Base-by-base conservation (phyloP, 108 stramenopile species). In the Skeletonema costatum region DNA sequence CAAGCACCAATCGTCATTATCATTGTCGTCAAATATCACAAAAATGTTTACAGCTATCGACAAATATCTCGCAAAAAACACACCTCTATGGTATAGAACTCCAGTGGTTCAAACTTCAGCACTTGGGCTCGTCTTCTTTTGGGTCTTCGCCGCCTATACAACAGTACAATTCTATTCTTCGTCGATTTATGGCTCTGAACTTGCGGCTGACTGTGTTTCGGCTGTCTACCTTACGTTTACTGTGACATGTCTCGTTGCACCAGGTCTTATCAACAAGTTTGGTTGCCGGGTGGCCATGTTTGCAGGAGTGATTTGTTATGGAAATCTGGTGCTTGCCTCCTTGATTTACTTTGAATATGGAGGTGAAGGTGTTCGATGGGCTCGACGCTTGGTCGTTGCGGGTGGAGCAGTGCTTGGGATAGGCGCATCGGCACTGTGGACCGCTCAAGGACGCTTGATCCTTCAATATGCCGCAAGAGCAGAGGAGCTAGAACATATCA, bases 141-240 rank as follows among this genome's bases (percentile, higher is more conserved):
- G 78, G 80, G 75, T 81, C 13, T 88, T 88, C 67, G 75, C 83
- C 13, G 83, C 87, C 9, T 88, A 86, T 59, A 70, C 74, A 31
- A 86, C 85, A 32, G 84, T 88, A 64, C 87, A 88, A 66, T 82
- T 81, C 50, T 86, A 83, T 60, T 70, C 87, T 5, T 39, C 72
- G 4, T 73, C 70, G 8, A 84, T 67, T 16, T 88, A 86, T 46
- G 85, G 85, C n/a, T 32, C 67, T 4, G 61, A 61, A 13, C 74
- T 88, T n/a, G 87, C 85, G 8, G 60, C 76, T 4, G 59, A 84
- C 16, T 59, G 60, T n/a, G 68, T 84, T 16, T 84, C 74, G 36
- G 70, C 75, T 8, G 32, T 80, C 3, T 86, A 86, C 65, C 32
- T 79, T 17, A 68, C 77, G 0, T 87, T 87, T 62, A 80, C 84